Evolutionary conservation across 805 yeast species (phyloP), one percentile per base, ranked within the genome.

Genomic region (Blastobotrys peoriensis): DNA sequence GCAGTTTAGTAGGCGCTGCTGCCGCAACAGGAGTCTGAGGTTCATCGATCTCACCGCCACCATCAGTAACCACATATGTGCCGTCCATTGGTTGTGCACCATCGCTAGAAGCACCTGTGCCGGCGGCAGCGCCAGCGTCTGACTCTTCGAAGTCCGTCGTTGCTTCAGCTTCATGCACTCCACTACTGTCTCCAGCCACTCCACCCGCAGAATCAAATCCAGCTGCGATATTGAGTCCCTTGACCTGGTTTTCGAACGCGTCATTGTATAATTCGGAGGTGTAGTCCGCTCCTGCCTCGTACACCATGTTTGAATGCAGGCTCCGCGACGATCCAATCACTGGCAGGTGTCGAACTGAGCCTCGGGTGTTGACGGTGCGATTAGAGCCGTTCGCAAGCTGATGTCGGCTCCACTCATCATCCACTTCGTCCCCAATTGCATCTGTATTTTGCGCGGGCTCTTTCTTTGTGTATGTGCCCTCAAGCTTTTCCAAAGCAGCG

Each of bases 401-500:
- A 13, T n/a, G 10, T 8, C 19, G 18, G 41, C 13, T 13, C 41
- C 27, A 37, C 23, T n/a, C 45, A 27, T 42, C 13, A 20, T n/a
- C 41, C 33, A n/a, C 21, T 18, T 23, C 45, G 5, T 22, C 42
- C 15, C n/a, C 22, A 9, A 10, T 5, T 4, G 10, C 22, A 30
- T 17, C 45, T 8, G 30, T 25, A 33, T 18, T 36, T 44, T 49
- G 10, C 36, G 33, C 30, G 9, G 10, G 9, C 27, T 13, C 15
- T 22, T n/a, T 28, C 25, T 40, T 34, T 3, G 20, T 30, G 20
- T 56, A 56, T 4, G 70, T 76, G 1, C 96, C 98, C 63, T 86
- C 94, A 23, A 91, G 68, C 63, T 84, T 89, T 64, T 70, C 70
- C 53, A 89, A 68, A 0, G 98, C 88, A 38, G 79, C 77, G 41